Evolutionary conservation across 805 yeast species (phyloP), one percentile per base, ranked within the genome.

Genomic region (Ogataea polymorpha): DNA sequence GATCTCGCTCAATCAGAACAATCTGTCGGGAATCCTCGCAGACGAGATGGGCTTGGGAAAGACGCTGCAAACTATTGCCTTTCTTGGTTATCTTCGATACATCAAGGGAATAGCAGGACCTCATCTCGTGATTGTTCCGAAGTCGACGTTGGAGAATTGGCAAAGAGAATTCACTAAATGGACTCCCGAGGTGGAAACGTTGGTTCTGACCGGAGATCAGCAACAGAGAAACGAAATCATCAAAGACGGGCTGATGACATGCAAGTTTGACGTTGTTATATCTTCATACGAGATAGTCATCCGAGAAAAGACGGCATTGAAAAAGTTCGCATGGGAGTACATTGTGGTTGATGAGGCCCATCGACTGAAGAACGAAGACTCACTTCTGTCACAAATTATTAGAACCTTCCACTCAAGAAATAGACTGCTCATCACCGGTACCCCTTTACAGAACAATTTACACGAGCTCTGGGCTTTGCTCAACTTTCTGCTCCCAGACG

Each of bases 21-120:
- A 78, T 45, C 65, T 85, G 33, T 76, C 85, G 1, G 93, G 93
- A 45, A 84, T 85, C 17, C 68, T 85, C 44, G 93, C 93, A 1
- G 93, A 85, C 62, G 93, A 85, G 63, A 85, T 85, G 93, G 93
- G 93, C 2, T 64, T 85, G 46, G 93, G 93, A 51, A 85, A 85
- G 58, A 85, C 93, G 3, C 65, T 85, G 43, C 93, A 85, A 60
- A 85, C 91, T 0, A 84, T 85, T 48, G 77, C 91, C 6, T 81
- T 82, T 48, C 62, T 85, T 32, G 91, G 91, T 2, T 85, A 80
- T 55, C 64, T 85, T 30, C 70, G 93, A 46, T 82, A 77, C 54
- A 61, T 79, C 40, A 77, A 73, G 49, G 67, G 74, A 23, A 68
- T 75, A 23, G 70, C 69, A 28, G 93, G 93, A 3, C 95, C 95